A percentile compares a stretch with the other conserved stretches of the same genome.
Evolutionary conservation across 371 early-diverging fungal species (phyloP).

Genomic region (Actinomortierella wolfii): DNA sequence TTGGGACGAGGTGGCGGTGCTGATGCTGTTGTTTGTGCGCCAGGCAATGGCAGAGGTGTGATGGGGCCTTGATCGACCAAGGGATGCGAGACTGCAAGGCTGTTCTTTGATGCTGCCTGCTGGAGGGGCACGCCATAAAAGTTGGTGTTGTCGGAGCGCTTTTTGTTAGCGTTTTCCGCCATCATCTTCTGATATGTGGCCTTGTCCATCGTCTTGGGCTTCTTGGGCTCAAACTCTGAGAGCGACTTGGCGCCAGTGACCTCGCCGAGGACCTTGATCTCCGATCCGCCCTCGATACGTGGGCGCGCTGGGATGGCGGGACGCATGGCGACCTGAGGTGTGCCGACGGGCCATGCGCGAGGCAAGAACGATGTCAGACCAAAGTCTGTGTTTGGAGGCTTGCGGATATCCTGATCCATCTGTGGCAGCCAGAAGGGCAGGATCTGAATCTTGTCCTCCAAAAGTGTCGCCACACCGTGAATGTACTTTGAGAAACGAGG

Average conservation of each 20-base stretch:
- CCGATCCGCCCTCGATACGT: conserved; percentile 14
- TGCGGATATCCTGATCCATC: conserved; percentile 91
- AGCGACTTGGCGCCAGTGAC: conserved; percentile 29
- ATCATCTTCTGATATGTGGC: conserved; percentile 41
- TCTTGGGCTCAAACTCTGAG: conserved; percentile 46
- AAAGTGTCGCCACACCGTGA: conserved; percentile 93
- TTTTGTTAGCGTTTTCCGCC: conserved; percentile 36
- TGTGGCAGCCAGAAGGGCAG: conserved; percentile 99
- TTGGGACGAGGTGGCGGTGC: too few species aligned
- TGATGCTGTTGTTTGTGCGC: too few species aligned
- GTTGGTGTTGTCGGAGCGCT: conserved; percentile 12
- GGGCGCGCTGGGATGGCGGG: conserved; percentile 6
- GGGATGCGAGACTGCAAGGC: conserved; percentile 25
- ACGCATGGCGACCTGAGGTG: conserved; percentile 25
- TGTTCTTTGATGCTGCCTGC: conserved; percentile 13
- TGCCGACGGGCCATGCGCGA: conserved; percentile 42
- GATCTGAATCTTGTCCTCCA: conserved; percentile 83
- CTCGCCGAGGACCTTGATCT: conserved; percentile 11
- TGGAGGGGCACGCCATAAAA: conserved; percentile 29
- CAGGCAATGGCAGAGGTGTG: too few species aligned
- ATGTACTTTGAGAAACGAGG: conserved; percentile 98
- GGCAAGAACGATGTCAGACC: conserved; percentile 58
- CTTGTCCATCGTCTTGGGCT: conserved; percentile 46
- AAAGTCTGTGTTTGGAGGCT: conserved; percentile 58
- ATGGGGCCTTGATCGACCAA: conserved; percentile 18